phyloP scores from a whole-genome alignment of 345 rosid species.

The Hibiscus mutabilis region DNA sequence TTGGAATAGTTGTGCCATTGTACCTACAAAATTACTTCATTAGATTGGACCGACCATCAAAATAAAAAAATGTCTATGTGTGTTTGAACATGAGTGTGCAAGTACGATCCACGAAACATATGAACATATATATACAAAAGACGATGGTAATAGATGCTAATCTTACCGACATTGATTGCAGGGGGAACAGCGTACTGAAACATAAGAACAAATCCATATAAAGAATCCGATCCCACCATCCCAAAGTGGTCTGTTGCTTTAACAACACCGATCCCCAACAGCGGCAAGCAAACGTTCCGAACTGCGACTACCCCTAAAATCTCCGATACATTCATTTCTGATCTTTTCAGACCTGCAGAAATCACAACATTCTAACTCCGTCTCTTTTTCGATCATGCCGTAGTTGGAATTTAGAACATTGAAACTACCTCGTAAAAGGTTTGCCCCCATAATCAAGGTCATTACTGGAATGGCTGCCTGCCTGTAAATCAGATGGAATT shows the following conservation, averaged over 20 bases:
- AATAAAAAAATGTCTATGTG: too few species aligned
- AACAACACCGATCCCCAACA: constrained; percentile 26
- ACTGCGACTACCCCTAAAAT: constrained; percentile 34
- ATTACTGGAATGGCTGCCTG: constrained; percentile 32
- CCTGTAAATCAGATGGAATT: constrained; percentile 19
- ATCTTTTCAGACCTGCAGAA: constrained; percentile 37
- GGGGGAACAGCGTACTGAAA: constrained; percentile 52
- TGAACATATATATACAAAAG: too few species aligned
- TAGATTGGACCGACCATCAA: neutral
- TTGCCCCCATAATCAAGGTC: constrained; percentile 19
- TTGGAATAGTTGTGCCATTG: constrained; percentile 53
- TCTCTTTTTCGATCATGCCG: too few species aligned
- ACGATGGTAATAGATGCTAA: too few species aligned
- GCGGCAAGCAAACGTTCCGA: constrained; percentile 29
- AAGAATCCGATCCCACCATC: constrained; percentile 28
- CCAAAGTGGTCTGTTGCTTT: constrained; percentile 31
- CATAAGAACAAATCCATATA: constrained; percentile 45
- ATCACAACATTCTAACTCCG: too few species aligned
- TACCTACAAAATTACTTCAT: constrained; percentile 27
- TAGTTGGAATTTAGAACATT: neutral
- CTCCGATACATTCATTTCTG: constrained; percentile 13
- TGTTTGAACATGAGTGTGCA: too few species aligned
- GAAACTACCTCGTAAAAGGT: constrained; percentile 24
- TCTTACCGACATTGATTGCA: constrained; percentile 41
- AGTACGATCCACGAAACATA: too few species aligned